Conservation (phyloP, 768 basidiomycete species). For the Panaeolus papilionaceus region DNA sequence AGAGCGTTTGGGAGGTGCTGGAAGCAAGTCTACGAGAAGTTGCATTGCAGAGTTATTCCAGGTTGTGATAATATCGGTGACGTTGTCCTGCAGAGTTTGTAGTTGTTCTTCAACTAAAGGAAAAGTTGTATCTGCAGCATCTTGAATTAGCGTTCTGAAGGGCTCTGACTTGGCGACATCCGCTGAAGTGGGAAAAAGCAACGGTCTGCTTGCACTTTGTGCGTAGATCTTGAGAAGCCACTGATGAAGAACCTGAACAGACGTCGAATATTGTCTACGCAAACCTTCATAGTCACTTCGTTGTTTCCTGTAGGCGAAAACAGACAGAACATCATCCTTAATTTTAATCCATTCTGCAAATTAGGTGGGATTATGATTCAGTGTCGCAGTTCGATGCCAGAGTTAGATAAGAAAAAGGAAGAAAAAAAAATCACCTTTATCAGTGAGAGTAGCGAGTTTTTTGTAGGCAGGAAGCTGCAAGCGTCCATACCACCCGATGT, state of each 20-base stretch:
- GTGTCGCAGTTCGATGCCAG: not conserved
- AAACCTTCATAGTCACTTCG: conserved; percentile 11
- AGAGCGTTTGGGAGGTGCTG: conserved; percentile 6
- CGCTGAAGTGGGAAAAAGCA: conserved; percentile 22
- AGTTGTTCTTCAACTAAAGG: conserved; percentile 17
- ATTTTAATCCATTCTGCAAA: conserved; percentile 34
- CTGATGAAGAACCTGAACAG: not conserved
- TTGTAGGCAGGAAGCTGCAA: not conserved
- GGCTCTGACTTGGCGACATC: conserved; percentile 30
- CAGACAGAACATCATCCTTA: conserved; percentile 26
- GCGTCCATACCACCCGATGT: not conserved
- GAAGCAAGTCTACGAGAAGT: conserved; percentile 27
- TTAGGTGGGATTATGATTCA: not conserved
- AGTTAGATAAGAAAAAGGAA: not conserved
- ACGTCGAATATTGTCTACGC: not conserved
- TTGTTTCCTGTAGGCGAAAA: conserved; percentile 21
- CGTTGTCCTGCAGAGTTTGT: conserved; percentile 13
- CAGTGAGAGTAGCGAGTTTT: conserved; percentile 24
- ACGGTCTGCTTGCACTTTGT: conserved; percentile 5
- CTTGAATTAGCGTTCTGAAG: conserved; percentile 29
- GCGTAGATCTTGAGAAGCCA: not conserved
- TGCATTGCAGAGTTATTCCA: conserved; percentile 33
- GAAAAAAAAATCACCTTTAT: conserved; percentile 24
- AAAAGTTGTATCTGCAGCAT: conserved; percentile 16
- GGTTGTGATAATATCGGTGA: conserved; percentile 19